Evolutionary conservation across 108 stramenopile species (phyloP).

Genomic region (Aurantiochytrium sp.): DNA sequence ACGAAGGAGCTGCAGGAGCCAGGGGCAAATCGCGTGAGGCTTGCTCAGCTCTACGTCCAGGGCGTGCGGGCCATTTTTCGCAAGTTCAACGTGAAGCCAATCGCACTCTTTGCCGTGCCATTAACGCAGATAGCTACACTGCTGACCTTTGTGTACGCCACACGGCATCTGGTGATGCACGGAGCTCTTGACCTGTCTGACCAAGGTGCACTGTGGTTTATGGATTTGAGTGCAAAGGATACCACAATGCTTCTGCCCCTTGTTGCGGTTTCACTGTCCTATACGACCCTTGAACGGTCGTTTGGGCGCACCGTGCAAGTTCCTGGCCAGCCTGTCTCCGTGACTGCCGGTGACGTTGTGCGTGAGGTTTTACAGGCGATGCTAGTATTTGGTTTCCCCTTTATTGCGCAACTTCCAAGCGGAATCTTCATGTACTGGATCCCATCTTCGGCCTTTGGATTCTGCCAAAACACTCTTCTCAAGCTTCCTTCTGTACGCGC

Average conservation of each 20-base stretch:
- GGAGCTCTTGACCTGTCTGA: neutral
- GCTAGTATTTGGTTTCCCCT: neutral
- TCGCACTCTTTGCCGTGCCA: neutral
- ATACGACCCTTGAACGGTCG: neutral
- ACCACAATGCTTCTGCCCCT: neutral
- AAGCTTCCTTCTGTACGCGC: neutral
- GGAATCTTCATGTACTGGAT: slow-evolving; percentile 10
- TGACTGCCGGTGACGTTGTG: neutral
- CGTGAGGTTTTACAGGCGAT: neutral
- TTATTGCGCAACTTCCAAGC: neutral
- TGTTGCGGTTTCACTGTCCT: neutral
- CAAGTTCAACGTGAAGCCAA: neutral
- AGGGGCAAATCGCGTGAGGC: neutral
- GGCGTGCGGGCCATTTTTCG: neutral
- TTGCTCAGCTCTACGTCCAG: neutral
- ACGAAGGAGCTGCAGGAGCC: neutral
- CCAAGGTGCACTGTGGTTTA: neutral
- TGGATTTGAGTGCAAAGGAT: neutral
- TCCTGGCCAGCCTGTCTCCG: neutral
- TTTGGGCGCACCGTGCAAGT: slow-evolving; percentile 5
- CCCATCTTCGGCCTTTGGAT: neutral
- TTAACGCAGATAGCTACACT: neutral
- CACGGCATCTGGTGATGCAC: neutral
- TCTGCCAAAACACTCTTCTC: neutral
- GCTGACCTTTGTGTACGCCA: neutral